Evolutionary conservation across 345 rosid species (phyloP).

Genomic region (Brassica incana): DNA sequence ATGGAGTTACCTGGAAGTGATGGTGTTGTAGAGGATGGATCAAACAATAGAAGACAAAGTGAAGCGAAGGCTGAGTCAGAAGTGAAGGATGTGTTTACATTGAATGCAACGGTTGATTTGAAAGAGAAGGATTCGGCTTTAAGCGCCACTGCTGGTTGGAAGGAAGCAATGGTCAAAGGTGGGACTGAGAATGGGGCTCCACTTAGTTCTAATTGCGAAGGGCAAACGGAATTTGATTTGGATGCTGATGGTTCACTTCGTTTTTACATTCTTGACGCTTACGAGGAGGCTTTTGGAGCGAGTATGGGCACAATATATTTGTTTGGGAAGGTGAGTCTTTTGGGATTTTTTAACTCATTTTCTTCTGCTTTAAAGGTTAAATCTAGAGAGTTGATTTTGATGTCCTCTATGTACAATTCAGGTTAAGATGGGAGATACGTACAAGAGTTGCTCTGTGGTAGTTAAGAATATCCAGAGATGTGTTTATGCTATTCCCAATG

Average conservation of each 20-base stretch:
- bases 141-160: constrained; percentile 90
- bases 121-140: constrained; percentile 63
- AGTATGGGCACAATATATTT: constrained; percentile 80
- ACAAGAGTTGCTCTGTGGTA: constrained; percentile 82
- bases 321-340: constrained; percentile 75
- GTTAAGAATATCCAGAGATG: constrained; percentile 85
- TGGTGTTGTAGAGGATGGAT: constrained; percentile 34
- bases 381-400: constrained; percentile 13
- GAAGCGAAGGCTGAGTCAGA: constrained; percentile 45
- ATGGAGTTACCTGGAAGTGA: constrained; percentile 10
- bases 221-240: constrained; percentile 66
- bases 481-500: constrained; percentile 80
- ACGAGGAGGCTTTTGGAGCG: constrained; percentile 81
- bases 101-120: constrained; percentile 67
- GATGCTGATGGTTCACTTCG: constrained; percentile 68
- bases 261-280: constrained; percentile 75
- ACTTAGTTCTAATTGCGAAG: constrained; percentile 40
- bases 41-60: not conserved
- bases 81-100: constrained; percentile 41
- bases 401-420: constrained; percentile 33
- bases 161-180: constrained; percentile 53
- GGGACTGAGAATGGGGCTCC: constrained; percentile 29
- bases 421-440: constrained; percentile 77
- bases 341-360: not conserved
- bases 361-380: not conserved